Conservation (phyloP, 2,329 filamentous ascomycete species). For the Penicillium palitans region DNA sequence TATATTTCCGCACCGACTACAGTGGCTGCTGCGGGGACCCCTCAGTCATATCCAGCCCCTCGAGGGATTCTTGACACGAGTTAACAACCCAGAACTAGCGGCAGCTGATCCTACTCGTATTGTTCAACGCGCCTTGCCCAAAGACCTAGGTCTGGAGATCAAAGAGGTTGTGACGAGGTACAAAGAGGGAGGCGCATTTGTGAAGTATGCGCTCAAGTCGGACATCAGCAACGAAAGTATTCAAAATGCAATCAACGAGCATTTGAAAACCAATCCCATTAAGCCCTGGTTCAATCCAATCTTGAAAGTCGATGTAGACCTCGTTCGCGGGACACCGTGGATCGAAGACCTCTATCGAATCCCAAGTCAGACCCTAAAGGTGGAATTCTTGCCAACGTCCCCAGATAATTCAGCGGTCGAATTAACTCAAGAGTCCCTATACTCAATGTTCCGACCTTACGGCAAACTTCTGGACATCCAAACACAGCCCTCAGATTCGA, state of each 20-base stretch:
- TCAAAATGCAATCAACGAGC: constrained; percentile 60
- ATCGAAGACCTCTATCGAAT: constrained; percentile 86
- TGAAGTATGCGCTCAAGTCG: constrained; percentile 70
- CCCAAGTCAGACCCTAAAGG: constrained; percentile 71
- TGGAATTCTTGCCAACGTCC: constrained; percentile 78
- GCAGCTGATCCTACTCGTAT: constrained; percentile 59
- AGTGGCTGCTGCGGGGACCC: constrained; percentile 59
- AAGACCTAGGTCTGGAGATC: constrained; percentile 64
- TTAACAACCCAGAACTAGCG: constrained; percentile 53
- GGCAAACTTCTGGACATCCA: constrained; percentile 87
- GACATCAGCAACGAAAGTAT: constrained; percentile 54
- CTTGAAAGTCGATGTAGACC: constrained; percentile 64
- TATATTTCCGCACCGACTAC: constrained; percentile 77
- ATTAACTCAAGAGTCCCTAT: constrained; percentile 81
- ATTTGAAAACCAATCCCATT: constrained; percentile 68
- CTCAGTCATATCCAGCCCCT: constrained; percentile 48
- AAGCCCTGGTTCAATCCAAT: constrained; percentile 92
- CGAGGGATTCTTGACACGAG: constrained; percentile 52
- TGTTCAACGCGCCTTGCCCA: constrained; percentile 63
- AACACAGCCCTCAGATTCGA: constrained; percentile 80
- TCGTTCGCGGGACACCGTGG: constrained; percentile 87
- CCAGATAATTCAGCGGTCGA: constrained; percentile 73
- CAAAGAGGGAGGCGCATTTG: constrained; percentile 90
- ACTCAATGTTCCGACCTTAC: constrained; percentile 83
- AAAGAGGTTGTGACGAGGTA: constrained; percentile 79